These are phyloP conservation scores for Arthrobotrys entomopaga DNA, from an alignment of 2,329 filamentous ascomycete species.

Conservation along the genomic window DNA sequence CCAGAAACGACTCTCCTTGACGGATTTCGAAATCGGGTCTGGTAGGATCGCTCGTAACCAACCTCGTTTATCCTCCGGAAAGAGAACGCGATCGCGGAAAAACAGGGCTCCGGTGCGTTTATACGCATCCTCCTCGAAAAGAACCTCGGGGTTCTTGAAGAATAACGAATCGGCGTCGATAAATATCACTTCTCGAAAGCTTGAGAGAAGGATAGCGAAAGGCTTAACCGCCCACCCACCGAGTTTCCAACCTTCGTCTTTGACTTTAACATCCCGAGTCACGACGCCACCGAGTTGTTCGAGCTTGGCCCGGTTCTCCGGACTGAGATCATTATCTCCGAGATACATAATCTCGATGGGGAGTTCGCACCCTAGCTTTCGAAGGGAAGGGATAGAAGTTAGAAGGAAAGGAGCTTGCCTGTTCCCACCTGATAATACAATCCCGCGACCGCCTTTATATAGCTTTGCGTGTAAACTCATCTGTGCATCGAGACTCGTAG, in stretches of 20 bases:
- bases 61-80: conserved; percentile 61
- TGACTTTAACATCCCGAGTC: conserved; percentile 65
- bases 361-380: conserved; percentile 62
- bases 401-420: conserved; percentile 63
- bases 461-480: conserved; percentile 63
- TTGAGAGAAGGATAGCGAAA: conserved; percentile 65
- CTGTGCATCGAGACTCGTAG: conserved; percentile 57
- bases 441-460: conserved; percentile 63
- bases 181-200: conserved; percentile 65
- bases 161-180: conserved; percentile 65
- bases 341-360: conserved; percentile 64
- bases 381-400: conserved; percentile 63
- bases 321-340: conserved; percentile 64
- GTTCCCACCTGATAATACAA: conserved; percentile 64
- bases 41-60: conserved; percentile 64
- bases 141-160: conserved; percentile 62
- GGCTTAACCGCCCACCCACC: conserved; percentile 66
- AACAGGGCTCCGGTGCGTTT: conserved; percentile 64
- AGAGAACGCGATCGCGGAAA: conserved; percentile 65
- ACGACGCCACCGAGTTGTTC: conserved; percentile 64
- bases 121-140: conserved; percentile 64
- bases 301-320: conserved; percentile 63
- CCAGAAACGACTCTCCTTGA: conserved; percentile 62
- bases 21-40: conserved; percentile 63
- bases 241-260: conserved; percentile 64